A percentile compares a stretch with the other conserved stretches of the same genome.
These are phyloP conservation scores for Cryptosporidium xiaoi DNA, from an alignment of 169 alveolate species.

Conservation along the genomic window DNA sequence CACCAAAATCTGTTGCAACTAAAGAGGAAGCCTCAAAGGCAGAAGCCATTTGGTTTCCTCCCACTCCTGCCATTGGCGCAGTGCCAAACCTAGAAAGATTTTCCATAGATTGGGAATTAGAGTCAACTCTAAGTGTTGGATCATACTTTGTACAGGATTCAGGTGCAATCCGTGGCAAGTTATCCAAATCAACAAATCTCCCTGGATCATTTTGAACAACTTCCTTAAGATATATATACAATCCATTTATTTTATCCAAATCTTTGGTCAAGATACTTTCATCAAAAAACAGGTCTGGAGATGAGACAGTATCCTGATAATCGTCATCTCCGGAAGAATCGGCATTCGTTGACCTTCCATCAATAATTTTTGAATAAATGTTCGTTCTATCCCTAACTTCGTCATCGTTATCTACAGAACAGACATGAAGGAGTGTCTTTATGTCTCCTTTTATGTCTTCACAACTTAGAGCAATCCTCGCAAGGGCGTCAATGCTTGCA, in stretches of 20 bases:
- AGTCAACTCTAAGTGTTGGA: background rate
- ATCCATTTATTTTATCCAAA: background rate
- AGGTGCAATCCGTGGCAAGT: constrained; percentile 1
- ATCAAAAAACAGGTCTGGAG: constrained; percentile 46
- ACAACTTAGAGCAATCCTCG: constrained; percentile 86
- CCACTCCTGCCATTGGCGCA: background rate
- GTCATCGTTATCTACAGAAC: constrained; percentile 82
- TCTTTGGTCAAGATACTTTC: constrained; percentile 13
- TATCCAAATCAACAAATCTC: constrained; percentile 26
- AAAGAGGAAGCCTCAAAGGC: constrained; percentile 21
- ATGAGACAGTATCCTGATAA: background rate
- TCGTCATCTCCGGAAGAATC: constrained; percentile 20
- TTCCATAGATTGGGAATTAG: constrained; percentile 41
- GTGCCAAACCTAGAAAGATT: background rate
- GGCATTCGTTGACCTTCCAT: constrained; percentile 31
- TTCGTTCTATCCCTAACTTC: constrained; percentile 84
- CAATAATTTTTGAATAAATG: constrained; percentile 75
- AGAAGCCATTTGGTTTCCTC: constrained; percentile 1
- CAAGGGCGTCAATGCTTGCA: constrained; percentile 96
- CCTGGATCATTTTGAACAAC: constrained; percentile 55
- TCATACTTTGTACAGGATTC: background rate
- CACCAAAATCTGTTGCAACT: background rate
- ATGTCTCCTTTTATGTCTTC: constrained; percentile 80
- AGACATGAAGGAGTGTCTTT: constrained; percentile 76
- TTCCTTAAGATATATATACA: constrained; percentile 33